Evolutionary conservation across 1,139 yeast genomes (phyloP), one percentile per base, ranked within the genome.

Genomic region (Hemisphaericaspora xylanilytica): DNA sequence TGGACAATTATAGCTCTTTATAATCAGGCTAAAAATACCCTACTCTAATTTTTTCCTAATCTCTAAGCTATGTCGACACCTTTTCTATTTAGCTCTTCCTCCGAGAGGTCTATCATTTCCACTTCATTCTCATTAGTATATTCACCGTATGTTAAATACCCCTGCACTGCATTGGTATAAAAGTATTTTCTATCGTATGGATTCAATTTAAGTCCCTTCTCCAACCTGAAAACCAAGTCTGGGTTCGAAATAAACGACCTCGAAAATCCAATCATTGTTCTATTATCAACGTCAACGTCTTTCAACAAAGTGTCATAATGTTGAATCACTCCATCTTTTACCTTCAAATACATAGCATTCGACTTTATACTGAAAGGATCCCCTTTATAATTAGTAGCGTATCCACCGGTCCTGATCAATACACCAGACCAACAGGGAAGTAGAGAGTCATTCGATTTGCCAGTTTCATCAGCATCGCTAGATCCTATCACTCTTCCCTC

Each of bases 231-330:
- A 11, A 67, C 63, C 24, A 75, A 52, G 47, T 75, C 80, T 1
- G 81, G 80, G 48, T 73, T 76, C 16, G 78, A 53, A 28, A 72
- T 71, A 47, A 61, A 74, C 38, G 57, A 58, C 39, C 80, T 59
- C 18, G 79, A 78, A 43, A 70, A 61, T 1, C 70, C 78, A 35
- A 72, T 57, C 36, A 73, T 42, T 2, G 75, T 64, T 36, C 66
- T 55, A 32, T 63, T 61, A 40, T 70, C 52, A 3, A 27, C 35
- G 20, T 37, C 28, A 7, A 49, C 45, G 27, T 55, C 59, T 8
- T 46, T 28, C 7, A 40, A 35, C 12, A 51, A 40, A 7, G 41
- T 35, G 8, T 36, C 35, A 33, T 46, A 38, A 41, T 47, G 46
- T 29, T 33, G 34, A 25, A 46, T n/a, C 15, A 39, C 33, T 9